These are phyloP conservation scores for Aplosporella prunicola DNA, from an alignment of 2,329 filamentous ascomycete genomes.

Conservation along the genomic window DNA sequence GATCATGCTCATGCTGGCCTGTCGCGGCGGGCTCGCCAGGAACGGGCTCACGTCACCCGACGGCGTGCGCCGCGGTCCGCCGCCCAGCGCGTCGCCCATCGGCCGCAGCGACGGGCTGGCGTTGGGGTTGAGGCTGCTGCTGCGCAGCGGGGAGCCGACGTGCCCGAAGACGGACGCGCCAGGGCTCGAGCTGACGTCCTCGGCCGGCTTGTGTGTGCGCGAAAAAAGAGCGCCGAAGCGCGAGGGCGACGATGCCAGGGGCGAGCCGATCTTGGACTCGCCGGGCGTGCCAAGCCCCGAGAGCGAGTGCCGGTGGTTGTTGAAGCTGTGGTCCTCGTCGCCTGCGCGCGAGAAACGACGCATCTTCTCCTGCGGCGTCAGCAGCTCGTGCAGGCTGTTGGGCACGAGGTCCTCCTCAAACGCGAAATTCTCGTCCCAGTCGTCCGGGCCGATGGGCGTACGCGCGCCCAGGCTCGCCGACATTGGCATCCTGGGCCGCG, in stretches of 20 bases:
- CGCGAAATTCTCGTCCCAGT: conserved; percentile 57
- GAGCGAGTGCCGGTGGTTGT: conserved; percentile 37
- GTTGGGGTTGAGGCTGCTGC: conserved; percentile 44
- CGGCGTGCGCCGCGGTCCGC: conserved; percentile 28
- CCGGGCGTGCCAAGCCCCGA: conserved; percentile 40
- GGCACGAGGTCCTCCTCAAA: conserved; percentile 89
- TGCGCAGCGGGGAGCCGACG: conserved; percentile 57
- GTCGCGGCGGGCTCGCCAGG: conserved; percentile 46
- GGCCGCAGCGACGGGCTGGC: conserved; percentile 44
- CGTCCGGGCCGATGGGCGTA: conserved; percentile 36
- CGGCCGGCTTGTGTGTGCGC: conserved; percentile 39
- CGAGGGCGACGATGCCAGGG: conserved; percentile 50
- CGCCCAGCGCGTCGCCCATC: conserved; percentile 39
- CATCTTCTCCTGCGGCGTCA: conserved; percentile 52
- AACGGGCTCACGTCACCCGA: conserved; percentile 42
- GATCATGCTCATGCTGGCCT: conserved; percentile 52
- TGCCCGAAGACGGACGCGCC: conserved; percentile 45
- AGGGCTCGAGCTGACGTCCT: conserved; percentile 28
- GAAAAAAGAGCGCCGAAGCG: conserved; percentile 53
- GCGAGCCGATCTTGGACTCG: conserved; percentile 41
- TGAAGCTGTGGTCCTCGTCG: conserved; percentile 38
- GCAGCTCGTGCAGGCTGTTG: conserved; percentile 53
- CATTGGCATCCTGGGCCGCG: conserved; percentile 47
- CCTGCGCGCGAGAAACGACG: conserved; percentile 51
- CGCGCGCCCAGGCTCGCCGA: conserved; percentile 50